Base-by-base conservation (phyloP, 1,284 basidiomycete species). In the Apiotrichum montevideense region DNA sequence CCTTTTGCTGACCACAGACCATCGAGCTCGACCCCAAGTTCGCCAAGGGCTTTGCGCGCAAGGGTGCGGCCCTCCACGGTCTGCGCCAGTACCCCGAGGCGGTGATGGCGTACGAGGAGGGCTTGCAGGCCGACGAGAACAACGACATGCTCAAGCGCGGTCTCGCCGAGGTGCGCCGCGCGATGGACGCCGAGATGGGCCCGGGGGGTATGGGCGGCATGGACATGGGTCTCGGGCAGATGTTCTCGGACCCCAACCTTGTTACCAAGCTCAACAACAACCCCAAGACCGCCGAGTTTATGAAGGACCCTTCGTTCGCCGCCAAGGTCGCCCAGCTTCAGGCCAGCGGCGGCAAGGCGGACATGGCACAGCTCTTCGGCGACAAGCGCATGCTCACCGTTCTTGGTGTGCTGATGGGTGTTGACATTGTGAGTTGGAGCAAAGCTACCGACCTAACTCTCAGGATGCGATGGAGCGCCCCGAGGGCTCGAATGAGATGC, bases 31-130 rank as follows among this genome's bases (percentile, higher is more conserved):
- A 88, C 68, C 85, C 90, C 4, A 79, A 82, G 4, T 98, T 94
- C 86, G 81, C 87, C 44, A 98, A 98, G 76, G 93, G 93, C 3
- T 93, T 88, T 77, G 87, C 87, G 15, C 84, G 94, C 56, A 95
- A 95, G 72, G 94, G 94, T 54, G 92, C 92, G 40, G 94, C 94
- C n/a, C 79, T 97, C 48, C 94, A 97, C 70, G 94, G 94, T 39
- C 80, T 84, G 41, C 81, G 82, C 58, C 80, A 81, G 73, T 94
- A 84, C 71, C 86, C 87, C 57, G 90, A 94, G 14, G 91, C 92
- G 6, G 87, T 96, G 63, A 81, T 73, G 66, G 76, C 73, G 6
- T 76, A 76, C 62, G 74, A 95, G 71, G 79, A 80, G 33, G 93
- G 93, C 46, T 80, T 96, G 46, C 84, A 88, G 71, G 77, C 86